Evolutionary conservation across 345 rosid genomes (phyloP).

Genomic region (Syzygium grande): DNA sequence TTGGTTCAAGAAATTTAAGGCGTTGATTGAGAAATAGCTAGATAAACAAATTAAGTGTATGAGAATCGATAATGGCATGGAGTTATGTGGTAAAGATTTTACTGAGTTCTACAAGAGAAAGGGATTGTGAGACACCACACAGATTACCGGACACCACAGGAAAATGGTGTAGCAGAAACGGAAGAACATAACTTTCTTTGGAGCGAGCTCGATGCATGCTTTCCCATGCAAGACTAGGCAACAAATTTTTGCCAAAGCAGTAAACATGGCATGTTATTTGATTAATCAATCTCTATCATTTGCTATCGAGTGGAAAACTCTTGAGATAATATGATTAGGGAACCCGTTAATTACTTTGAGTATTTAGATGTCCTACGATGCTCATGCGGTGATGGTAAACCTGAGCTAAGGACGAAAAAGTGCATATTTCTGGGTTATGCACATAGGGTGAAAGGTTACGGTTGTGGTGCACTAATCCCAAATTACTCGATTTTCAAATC

Average conservation of each 20-base stretch:
- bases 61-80: neutral
- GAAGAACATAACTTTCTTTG: neutral
- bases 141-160: too few relatives aligned
- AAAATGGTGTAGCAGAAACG: too few relatives aligned
- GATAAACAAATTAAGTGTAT: neutral
- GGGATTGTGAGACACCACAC: too few relatives aligned
- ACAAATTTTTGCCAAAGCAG: accelerated
- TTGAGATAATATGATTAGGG: neutral
- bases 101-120: neutral
- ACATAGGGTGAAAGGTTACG: neutral
- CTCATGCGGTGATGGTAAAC: neutral
- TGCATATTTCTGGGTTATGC: neutral
- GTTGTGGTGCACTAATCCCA: neutral
- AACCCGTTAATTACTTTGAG: too few relatives aligned
- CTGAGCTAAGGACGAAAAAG: neutral
- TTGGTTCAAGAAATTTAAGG: neutral
- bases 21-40: accelerated
- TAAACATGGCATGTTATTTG: neutral
- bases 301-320: too few relatives aligned
- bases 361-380: accelerated
- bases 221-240: neutral
- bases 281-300: neutral
- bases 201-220: neutral
- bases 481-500: too few relatives aligned
- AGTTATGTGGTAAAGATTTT: neutral